These are phyloP conservation scores for Ceratocystis papillata DNA, from an alignment of 2,329 filamentous ascomycete genomes.

Conservation along the genomic window DNA sequence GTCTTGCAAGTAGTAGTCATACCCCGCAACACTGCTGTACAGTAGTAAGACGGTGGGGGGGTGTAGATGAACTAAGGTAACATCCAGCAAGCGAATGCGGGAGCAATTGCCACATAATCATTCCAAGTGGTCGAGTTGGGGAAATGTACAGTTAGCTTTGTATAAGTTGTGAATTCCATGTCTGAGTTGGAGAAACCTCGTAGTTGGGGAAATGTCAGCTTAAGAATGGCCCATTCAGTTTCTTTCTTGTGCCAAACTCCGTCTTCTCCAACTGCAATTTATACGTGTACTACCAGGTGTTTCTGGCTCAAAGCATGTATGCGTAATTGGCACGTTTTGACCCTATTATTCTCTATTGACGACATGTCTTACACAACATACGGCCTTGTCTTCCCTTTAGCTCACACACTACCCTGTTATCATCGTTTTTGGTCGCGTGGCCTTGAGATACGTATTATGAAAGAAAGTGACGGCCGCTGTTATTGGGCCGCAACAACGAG, in stretches of 20 bases:
- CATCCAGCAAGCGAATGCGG: not conserved
- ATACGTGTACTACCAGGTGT: conserved; percentile 6
- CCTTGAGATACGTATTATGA: not conserved
- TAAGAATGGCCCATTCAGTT: too few relatives aligned
- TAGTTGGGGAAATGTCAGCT: too few relatives aligned
- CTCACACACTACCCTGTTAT: not conserved
- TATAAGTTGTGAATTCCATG: too few relatives aligned
- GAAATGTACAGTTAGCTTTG: not conserved
- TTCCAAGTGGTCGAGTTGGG: not conserved
- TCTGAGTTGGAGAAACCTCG: too few relatives aligned
- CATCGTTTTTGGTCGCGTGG: not conserved
- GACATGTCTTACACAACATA: conserved; percentile 9
- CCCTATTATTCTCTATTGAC: not conserved
- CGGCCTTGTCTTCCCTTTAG: not conserved
- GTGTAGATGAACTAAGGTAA: not conserved
- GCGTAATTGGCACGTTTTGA: conserved; percentile 8
- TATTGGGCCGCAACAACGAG: not conserved
- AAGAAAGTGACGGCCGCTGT: not conserved
- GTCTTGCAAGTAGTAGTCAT: too few relatives aligned
- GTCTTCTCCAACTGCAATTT: not conserved
- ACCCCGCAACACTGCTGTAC: too few relatives aligned
- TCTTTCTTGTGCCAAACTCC: too few relatives aligned
- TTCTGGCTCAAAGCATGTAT: not conserved
- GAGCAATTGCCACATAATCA: not conserved
- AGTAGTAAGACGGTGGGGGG: not conserved